Percentiles rank a stretch among this genome's conserved stretches.
These are phyloP conservation scores for Saccharum hybrid DNA, from an alignment of 202 grass and related monocot species.

Conservation along the genomic window DNA sequence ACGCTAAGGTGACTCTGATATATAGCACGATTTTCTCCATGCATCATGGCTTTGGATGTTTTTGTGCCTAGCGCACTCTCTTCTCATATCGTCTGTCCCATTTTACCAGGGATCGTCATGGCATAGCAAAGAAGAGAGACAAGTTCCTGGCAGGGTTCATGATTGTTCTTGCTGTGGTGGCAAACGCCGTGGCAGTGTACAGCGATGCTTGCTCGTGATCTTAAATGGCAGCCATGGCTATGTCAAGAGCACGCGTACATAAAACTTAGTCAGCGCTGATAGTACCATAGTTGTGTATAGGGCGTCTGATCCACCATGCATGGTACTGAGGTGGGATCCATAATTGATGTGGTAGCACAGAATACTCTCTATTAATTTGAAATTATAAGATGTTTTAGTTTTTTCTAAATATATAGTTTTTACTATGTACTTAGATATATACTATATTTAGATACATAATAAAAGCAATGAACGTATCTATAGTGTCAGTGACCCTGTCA, in stretches of 20 bases:
- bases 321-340: no score
- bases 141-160: constrained; percentile 68
- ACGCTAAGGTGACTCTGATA: constrained; percentile 61
- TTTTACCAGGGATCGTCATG: constrained; percentile 38
- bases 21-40: not conserved
- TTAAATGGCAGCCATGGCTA: not conserved
- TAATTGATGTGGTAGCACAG: no score
- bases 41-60: not conserved
- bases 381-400: no score
- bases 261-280: no score
- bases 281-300: no score
- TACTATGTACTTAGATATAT: no score
- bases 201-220: constrained; percentile 66
- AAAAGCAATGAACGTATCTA: no score
- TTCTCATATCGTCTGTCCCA: not conserved
- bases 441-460: no score
- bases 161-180: constrained; percentile 71
- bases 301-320: no score
- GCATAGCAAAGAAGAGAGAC: constrained; percentile 79
- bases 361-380: no score
- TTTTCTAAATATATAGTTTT: no score
- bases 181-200: constrained; percentile 81
- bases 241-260: not conserved
- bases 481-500: no score
- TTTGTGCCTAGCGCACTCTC: not conserved